Evolutionary conservation across 345 rosid genomes (phyloP).

Genomic region (Boechera retrofracta): DNA sequence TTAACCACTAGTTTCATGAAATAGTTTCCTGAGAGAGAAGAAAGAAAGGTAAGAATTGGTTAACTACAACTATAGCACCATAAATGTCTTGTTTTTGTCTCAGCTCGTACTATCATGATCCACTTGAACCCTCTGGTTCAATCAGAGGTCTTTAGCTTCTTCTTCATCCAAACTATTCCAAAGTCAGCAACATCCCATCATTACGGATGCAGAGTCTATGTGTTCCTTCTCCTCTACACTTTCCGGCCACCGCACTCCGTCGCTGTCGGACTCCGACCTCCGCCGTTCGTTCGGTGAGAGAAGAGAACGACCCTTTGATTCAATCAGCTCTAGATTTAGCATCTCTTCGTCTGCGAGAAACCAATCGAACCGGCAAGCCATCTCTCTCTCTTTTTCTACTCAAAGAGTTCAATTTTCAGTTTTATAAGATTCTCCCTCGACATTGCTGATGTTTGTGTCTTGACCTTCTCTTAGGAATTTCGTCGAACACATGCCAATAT

Average conservation of each 20-base stretch:
- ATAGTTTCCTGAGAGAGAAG: too few species aligned
- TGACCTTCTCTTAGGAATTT: constrained; percentile 28
- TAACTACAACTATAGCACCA: too few species aligned
- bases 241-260: constrained; percentile 31
- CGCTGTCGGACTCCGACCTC: neutral
- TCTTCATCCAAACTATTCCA: neutral
- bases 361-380: constrained; percentile 62
- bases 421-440: too few species aligned
- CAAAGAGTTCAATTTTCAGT: neutral
- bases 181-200: constrained; percentile 15
- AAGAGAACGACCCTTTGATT: constrained; percentile 63
- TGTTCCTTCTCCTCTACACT: constrained; percentile 36
- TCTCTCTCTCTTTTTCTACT: constrained; percentile 15
- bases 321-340: constrained; percentile 67
- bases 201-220: constrained; percentile 39
- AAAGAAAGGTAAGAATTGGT: too few species aligned
- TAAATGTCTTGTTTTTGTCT: too few species aligned
- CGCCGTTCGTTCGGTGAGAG: constrained; percentile 21
- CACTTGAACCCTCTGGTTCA: constrained; percentile 3
- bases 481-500: constrained; percentile 22
- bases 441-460: neutral
- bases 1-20: too few species aligned
- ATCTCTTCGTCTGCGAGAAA: constrained; percentile 83
- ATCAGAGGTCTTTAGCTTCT: constrained; percentile 6
- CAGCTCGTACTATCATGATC: too few species aligned